A percentile compares a stretch with the other conserved stretches of the same genome.
phyloP scores from a whole-genome alignment of 495 filamentous ascomycete genomes.

The Cryomyces antarcticus region DNA sequence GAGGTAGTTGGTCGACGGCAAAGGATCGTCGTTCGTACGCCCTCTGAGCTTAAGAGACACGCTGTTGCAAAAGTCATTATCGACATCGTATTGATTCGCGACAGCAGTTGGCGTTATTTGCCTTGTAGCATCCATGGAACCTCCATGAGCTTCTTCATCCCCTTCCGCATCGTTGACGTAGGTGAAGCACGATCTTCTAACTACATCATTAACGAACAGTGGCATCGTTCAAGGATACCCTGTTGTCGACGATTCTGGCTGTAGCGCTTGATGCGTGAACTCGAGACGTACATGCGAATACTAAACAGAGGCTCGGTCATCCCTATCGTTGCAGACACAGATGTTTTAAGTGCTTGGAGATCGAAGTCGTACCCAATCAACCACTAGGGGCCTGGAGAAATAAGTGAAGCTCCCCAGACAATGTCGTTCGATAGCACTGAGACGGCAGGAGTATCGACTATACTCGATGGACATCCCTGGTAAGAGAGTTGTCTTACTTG shows the following conservation, averaged over 20 bases:
- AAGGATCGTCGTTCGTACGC: background rate
- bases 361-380: background rate
- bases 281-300: too few relatives aligned
- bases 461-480: background rate
- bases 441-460: background rate
- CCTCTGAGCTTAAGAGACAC: background rate
- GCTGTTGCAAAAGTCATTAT: background rate
- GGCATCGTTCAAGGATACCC: background rate
- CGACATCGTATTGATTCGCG: background rate
- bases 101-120: background rate
- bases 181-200: background rate
- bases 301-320: background rate
- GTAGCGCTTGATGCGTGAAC: background rate
- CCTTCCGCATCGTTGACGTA: background rate
- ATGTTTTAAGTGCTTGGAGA: background rate
- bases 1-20: background rate
- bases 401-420: background rate
- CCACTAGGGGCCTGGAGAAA: background rate
- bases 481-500: background rate
- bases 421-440: background rate
- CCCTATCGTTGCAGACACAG: background rate
- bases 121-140: background rate
- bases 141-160: background rate
- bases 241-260: background rate
- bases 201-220: background rate